Evolutionary conservation across 116 monocot species (phyloP).

Genomic region (Trichopus zeylanicus): DNA sequence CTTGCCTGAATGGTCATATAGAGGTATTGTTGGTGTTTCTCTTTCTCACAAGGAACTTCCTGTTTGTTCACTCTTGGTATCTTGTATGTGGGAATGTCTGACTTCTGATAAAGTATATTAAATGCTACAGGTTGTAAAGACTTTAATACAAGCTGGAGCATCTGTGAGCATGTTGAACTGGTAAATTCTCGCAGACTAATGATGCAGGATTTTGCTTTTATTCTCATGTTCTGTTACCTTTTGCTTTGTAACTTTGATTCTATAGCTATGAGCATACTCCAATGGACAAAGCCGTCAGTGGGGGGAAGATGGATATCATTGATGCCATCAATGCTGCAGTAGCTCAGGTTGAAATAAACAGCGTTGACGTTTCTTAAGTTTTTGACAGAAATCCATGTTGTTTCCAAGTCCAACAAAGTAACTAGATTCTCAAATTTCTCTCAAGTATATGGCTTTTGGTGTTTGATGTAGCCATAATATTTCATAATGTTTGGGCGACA

Average conservation of each 20-base stretch:
- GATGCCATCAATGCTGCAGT: slow-evolving; percentile 66
- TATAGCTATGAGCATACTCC: slow-evolving; percentile 69
- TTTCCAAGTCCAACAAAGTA: too few relatives aligned
- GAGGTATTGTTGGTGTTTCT: slow-evolving; percentile 40
- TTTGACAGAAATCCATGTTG: too few relatives aligned
- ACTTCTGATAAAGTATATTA: neutral
- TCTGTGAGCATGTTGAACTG: slow-evolving; percentile 62
- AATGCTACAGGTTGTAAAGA: slow-evolving; percentile 49
- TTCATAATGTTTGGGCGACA: too few relatives aligned
- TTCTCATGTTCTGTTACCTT: neutral
- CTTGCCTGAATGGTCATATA: slow-evolving; percentile 85
- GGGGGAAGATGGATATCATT: slow-evolving; percentile 66
- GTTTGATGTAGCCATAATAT: too few relatives aligned
- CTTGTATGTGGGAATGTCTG: too few relatives aligned
- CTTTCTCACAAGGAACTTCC: too few relatives aligned
- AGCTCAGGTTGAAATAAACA: slow-evolving; percentile 55
- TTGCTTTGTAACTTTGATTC: neutral
- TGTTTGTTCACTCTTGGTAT: too few relatives aligned
- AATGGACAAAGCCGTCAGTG: slow-evolving; percentile 74
- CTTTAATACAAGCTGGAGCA: slow-evolving; percentile 58
- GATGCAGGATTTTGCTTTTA: neutral
- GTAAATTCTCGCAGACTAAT: slow-evolving; percentile 15
- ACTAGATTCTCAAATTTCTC: too few relatives aligned
- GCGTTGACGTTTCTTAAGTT: slow-evolving; percentile 40
- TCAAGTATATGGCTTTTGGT: too few relatives aligned